Conservation (phyloP, 208 protist species). For the Jaenimonas drosophilae region DNA sequence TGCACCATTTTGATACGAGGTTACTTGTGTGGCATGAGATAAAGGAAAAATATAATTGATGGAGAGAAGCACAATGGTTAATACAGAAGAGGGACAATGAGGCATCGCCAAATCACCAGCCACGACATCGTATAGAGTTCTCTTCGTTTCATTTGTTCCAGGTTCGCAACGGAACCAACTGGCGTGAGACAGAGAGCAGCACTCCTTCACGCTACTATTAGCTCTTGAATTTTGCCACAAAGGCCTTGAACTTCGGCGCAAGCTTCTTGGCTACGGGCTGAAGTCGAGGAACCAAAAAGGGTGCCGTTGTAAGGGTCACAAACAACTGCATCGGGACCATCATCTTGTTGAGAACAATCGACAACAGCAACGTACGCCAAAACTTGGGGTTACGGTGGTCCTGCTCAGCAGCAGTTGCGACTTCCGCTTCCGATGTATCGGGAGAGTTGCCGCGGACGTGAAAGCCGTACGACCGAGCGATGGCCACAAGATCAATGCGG, state of each 20-base stretch:
- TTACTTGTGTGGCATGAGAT: conserved; percentile 6
- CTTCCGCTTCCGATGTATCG: no score
- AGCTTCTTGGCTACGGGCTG: conserved; percentile 41
- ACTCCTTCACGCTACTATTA: neutral
- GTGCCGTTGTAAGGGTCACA: conserved; percentile 50
- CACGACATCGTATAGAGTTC: no score
- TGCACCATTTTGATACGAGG: conserved; percentile 59
- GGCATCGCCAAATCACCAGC: no score
- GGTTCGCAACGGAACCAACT: neutral
- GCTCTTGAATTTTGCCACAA: conserved; percentile 6
- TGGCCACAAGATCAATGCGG: conserved; percentile 47
- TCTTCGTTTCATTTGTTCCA: conserved; percentile 4
- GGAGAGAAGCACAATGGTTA: conserved; percentile 3
- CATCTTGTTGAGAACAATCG: conserved; percentile 79
- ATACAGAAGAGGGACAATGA: neutral
- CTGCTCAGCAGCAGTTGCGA: conserved; percentile 9
- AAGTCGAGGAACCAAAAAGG: conserved; percentile 45
- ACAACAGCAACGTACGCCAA: conserved; percentile 46
- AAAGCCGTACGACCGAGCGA: conserved; percentile 62
- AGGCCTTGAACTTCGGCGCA: conserved; percentile 11
- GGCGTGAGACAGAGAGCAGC: neutral
- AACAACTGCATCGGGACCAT: conserved; percentile 58
- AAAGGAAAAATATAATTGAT: conserved; percentile 7
- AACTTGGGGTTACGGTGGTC: conserved; percentile 32
- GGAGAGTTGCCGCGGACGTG: no score